Conservation (phyloP, 2,329 filamentous ascomycete genomes). For the Chaetomium sp. region DNA sequence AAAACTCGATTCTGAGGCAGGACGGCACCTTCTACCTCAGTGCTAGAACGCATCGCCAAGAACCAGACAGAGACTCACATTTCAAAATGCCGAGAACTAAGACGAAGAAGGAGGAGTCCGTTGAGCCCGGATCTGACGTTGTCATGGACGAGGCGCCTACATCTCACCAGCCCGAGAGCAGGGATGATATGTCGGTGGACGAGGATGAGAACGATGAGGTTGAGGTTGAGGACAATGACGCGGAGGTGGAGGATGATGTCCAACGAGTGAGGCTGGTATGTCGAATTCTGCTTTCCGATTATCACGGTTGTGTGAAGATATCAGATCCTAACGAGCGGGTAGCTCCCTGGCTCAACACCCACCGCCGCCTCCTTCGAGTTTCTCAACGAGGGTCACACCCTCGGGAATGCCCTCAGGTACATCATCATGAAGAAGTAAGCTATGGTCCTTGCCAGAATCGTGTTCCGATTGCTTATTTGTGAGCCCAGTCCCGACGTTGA, state of each 20-base stretch:
- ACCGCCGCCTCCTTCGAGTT: slow-evolving; percentile 96
- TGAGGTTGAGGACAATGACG: slow-evolving; percentile 47
- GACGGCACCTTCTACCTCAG: slow-evolving; percentile 18
- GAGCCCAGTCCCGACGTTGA: slow-evolving; percentile 83
- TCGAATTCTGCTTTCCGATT: neutral
- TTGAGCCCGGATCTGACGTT: slow-evolving; percentile 36
- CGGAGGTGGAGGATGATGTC: slow-evolving; percentile 49
- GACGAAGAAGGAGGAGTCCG: slow-evolving; percentile 35
- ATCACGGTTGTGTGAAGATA: neutral
- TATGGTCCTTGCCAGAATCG: neutral
- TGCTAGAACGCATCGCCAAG: neutral
- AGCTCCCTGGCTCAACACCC: slow-evolving; percentile 84
- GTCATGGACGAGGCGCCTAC: slow-evolving; percentile 50
- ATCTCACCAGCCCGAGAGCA: slow-evolving; percentile 43
- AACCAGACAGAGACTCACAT: neutral
- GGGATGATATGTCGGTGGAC: slow-evolving; percentile 39
- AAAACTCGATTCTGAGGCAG: slow-evolving; percentile 11
- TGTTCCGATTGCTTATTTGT: slow-evolving; percentile 1
- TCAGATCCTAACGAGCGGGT: slow-evolving; percentile 25
- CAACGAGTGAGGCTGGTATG: slow-evolving; percentile 65
- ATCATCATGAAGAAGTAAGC: slow-evolving; percentile 98
- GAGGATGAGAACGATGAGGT: slow-evolving; percentile 39
- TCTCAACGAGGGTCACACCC: slow-evolving; percentile 87
- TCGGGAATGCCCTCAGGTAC: slow-evolving; percentile 91
- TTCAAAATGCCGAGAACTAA: slow-evolving; percentile 48